Conservation (phyloP, 495 filamentous ascomycete species). For the Penicillium paxilli region DNA sequence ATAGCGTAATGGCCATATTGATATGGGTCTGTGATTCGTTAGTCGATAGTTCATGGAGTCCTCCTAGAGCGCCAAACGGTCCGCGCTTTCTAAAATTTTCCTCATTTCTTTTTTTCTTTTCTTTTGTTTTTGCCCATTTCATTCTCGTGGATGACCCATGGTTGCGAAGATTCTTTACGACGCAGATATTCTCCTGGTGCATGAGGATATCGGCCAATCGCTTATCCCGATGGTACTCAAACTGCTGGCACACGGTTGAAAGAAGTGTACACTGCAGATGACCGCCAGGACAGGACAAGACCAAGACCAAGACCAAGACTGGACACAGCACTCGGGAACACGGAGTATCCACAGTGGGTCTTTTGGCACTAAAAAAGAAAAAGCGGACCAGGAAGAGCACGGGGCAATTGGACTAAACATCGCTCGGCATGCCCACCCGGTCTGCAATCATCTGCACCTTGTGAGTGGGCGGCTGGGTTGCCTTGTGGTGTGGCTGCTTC, state of each 20-base stretch:
- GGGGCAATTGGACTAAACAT: constrained; percentile 17
- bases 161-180: constrained; percentile 1
- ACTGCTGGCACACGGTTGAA: constrained; percentile 1
- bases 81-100: constrained; percentile 1
- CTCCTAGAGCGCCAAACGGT: constrained; percentile 15
- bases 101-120: neutral
- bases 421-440: constrained; percentile 27
- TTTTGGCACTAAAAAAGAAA: constrained; percentile 13
- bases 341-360: constrained; percentile 7
- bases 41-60: constrained; percentile 10
- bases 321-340: constrained; percentile 6
- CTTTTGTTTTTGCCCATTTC: neutral
- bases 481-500: constrained; percentile 15
- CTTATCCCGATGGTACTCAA: neutral
- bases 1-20: constrained; percentile 16
- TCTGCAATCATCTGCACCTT: constrained; percentile 9
- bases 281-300: constrained; percentile 1
- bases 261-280: constrained; percentile 15
- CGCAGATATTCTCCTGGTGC: constrained; percentile 2
- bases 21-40: constrained; percentile 13
- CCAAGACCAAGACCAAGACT: neutral
- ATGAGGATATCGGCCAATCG: neutral
- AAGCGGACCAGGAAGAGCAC: constrained; percentile 21
- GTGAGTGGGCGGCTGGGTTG: constrained; percentile 12
- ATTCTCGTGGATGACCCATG: neutral